Percentiles rank a stretch among this genome's conserved stretches.
These are phyloP conservation scores for Penicillium ochrochloron DNA, from an alignment of 495 filamentous ascomycete genomes.

Conservation along the genomic window DNA sequence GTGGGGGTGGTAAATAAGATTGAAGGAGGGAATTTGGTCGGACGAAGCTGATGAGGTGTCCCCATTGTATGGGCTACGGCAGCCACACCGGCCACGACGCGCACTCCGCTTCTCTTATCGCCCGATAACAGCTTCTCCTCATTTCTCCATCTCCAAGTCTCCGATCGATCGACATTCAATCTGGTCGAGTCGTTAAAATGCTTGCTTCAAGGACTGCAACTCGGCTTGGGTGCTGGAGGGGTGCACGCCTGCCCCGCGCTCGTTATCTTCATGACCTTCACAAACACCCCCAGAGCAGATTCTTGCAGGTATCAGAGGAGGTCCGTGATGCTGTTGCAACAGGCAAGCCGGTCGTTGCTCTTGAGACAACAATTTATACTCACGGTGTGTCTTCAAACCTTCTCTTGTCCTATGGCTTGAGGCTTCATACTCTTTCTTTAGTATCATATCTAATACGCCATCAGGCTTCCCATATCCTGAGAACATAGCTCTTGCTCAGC, in stretches of 20 bases:
- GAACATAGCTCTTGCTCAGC: conserved; percentile 69
- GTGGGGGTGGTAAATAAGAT: conserved; percentile 13
- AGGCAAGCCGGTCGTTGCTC: conserved; percentile 81
- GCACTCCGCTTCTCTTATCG: conserved; percentile 41
- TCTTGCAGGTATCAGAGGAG: conserved; percentile 80
- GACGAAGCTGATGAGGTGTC: conserved; percentile 52
- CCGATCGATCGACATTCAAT: conserved; percentile 11
- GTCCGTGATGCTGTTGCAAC: conserved; percentile 73
- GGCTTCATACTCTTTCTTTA: not conserved
- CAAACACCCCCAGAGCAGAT: conserved; percentile 48
- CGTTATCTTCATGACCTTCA: conserved; percentile 42
- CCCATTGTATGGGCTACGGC: conserved; percentile 45
- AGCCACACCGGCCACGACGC: conserved; percentile 42
- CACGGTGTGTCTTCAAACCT: conserved; percentile 58
- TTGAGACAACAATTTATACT: conserved; percentile 90
- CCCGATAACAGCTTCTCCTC: conserved; percentile 38
- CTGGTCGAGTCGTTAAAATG: conserved; percentile 29
- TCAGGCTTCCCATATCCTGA: conserved; percentile 83
- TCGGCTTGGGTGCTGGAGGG: conserved; percentile 25
- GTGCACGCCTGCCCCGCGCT: conserved; percentile 20
- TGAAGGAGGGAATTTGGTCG: conserved; percentile 21
- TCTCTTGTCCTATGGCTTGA: not conserved
- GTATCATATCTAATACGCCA: not conserved
- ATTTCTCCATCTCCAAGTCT: conserved; percentile 20
- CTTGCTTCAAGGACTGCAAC: conserved; percentile 35